phyloP scores from a whole-genome alignment of 2,329 filamentous ascomycete genomes.

The Pseudonectria buxi region DNA sequence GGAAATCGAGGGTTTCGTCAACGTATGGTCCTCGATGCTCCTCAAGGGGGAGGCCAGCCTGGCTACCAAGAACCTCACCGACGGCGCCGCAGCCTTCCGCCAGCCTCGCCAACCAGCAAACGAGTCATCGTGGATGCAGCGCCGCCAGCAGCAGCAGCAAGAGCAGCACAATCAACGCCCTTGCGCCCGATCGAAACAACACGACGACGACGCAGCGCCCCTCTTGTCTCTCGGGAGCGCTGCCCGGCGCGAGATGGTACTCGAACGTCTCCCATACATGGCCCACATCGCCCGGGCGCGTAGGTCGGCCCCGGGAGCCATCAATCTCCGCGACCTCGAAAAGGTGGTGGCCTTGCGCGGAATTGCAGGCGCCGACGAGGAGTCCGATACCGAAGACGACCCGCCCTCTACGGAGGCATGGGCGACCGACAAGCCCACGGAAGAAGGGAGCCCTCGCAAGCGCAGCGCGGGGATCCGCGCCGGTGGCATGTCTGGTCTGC shows the following conservation, averaged over 20 bases:
- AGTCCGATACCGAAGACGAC: slow-evolving; percentile 39
- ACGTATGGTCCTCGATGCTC: slow-evolving; percentile 58
- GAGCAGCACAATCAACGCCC: too few relatives aligned
- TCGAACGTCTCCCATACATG: slow-evolving; percentile 85
- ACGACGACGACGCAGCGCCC: slow-evolving; percentile 24
- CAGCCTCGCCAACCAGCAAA: slow-evolving; percentile 28
- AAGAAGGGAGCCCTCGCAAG: slow-evolving; percentile 46
- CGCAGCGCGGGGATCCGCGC: slow-evolving; percentile 33
- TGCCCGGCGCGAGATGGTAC: slow-evolving; percentile 65
- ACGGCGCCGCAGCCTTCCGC: slow-evolving; percentile 43
- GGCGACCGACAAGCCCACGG: slow-evolving; percentile 55
- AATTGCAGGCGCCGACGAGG: slow-evolving; percentile 43
- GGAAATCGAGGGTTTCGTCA: slow-evolving; percentile 68
- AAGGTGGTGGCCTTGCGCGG: slow-evolving; percentile 62
- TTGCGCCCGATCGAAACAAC: slow-evolving; percentile 8
- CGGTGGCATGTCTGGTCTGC: slow-evolving; percentile 33
- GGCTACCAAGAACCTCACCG: slow-evolving; percentile 33
- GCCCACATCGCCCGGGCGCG: slow-evolving; percentile 52
- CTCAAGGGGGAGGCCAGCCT: slow-evolving; percentile 45
- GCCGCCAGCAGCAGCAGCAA: slow-evolving; percentile 21
- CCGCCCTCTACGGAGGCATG: slow-evolving; percentile 41
- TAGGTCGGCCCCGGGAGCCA: slow-evolving; percentile 26
- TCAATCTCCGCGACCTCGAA: slow-evolving; percentile 53
- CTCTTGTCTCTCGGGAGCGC: slow-evolving; percentile 57
- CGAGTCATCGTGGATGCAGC: slow-evolving; percentile 29